Base-by-base conservation (phyloP, 345 rosid genomes). In the Gossypium bickii region DNA sequence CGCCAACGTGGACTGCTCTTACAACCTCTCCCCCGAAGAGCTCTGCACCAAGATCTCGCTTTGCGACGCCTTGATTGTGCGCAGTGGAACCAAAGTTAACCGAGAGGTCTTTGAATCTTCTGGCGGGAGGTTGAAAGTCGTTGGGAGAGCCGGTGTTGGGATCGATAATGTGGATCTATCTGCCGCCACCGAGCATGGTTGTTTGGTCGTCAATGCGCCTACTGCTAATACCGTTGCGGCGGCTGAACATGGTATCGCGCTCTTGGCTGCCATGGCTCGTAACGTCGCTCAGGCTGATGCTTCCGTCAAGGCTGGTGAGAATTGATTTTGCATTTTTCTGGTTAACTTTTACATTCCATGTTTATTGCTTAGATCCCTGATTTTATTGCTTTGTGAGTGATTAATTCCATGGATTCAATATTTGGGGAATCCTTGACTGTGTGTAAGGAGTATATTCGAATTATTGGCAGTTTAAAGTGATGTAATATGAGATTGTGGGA, bases 231-330 rank as follows among this genome's bases (percentile, higher is more conserved):
- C 98, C 2, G 89, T 93, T 27, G 98, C 98, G 2, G 98, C 98
- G 0, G 98, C 98, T 0, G 98, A 93, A 78, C 98, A 93, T 49
- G 98, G 94, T 76, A 91, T 93, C 71, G 98, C 98, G n/a, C 88
- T 93, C 27, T 62, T 93, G 84, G 86, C 97, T 0, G 89, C 89
- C 56, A 93, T 93, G 98, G 98, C 97, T 25, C 82, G 97, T 76
- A 93, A 91, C 80, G 89, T 93, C 0, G 94, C 98, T 3, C 98
- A 93, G 80, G 86, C 98, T 67, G 94, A 93, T 84, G 92, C 93
- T 10, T 89, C 94, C 44, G 82, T 92, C 52, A 96, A 96, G 85
- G 90, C 97, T 79, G 99, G 99, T 96, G 47, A 76, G 94, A 73
- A 2, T 8, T 56, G 73, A 22, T 47, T 13, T 15, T 5, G 13